phyloP scores from a whole-genome alignment of 176 grass and related monocot species.

The Avena eriantha region DNA sequence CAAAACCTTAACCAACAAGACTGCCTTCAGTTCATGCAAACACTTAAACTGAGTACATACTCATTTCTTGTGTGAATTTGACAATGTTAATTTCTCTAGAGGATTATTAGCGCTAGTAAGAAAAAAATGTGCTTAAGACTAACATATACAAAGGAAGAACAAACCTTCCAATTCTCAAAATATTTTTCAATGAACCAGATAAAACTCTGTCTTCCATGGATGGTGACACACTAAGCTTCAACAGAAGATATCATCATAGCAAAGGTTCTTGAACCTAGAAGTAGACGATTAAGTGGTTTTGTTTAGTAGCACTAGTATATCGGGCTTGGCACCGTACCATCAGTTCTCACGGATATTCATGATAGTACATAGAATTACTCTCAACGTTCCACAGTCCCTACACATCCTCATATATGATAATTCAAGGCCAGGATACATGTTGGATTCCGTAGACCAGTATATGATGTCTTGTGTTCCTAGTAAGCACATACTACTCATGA shows the following conservation, averaged over 20 bases:
- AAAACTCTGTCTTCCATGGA: neutral
- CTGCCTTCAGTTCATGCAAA: neutral
- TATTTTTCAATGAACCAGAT: neutral
- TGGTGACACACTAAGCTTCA: neutral
- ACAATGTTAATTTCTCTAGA: neutral
- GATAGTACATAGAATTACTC: neutral
- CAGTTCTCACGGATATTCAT: neutral
- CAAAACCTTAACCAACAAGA: conserved; percentile 3
- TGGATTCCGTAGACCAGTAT: conserved; percentile 12
- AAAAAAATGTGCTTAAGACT: neutral
- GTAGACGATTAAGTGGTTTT: neutral
- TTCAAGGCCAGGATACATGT: neutral
- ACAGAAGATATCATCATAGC: neutral
- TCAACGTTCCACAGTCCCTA: neutral
- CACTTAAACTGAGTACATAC: neutral
- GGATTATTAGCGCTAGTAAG: neutral
- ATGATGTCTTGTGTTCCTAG: neutral
- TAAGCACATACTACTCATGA: neutral
- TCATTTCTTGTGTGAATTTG: neutral
- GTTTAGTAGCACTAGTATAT: neutral
- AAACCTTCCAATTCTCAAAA: neutral
- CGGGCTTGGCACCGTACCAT: neutral
- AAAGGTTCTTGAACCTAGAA: neutral
- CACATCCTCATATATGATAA: neutral
- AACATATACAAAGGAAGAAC: neutral